Evolutionary conservation across 225 moss, liverwort and hornwort genomes (phyloP).

Genomic region (Neckera pumila): DNA sequence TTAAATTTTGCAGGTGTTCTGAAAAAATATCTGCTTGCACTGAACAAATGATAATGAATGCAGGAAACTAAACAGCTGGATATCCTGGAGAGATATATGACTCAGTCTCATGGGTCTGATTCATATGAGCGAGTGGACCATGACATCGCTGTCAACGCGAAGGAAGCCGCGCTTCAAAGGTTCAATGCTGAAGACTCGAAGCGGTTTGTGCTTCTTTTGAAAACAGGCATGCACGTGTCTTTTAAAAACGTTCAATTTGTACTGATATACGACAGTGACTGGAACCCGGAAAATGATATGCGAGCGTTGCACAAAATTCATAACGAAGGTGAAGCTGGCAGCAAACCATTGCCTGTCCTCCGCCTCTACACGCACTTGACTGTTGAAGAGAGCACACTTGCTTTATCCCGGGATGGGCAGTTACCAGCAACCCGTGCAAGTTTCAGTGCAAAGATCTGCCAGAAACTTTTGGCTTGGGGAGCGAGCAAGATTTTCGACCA

Average conservation of each 20-base stretch:
- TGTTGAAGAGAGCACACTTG: conserved; percentile 45
- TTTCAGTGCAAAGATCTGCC: conserved; percentile 40
- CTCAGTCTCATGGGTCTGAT: conserved; percentile 37
- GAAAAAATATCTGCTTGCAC: not conserved
- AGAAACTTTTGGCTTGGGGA: conserved; percentile 46
- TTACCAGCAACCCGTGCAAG: conserved; percentile 12
- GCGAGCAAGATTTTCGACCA: conserved; percentile 34
- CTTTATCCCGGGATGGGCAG: conserved; percentile 26
- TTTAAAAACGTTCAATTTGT: conserved; percentile 36
- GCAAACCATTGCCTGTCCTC: conserved; percentile 40
- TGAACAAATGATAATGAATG: not conserved
- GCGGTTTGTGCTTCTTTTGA: conserved; percentile 38
- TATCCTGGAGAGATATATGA: conserved; percentile 50
- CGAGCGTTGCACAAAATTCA: conserved; percentile 41
- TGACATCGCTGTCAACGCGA: conserved; percentile 36
- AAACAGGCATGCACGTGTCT: conserved; percentile 38
- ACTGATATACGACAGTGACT: conserved; percentile 48
- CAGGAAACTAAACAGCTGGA: conserved; percentile 49
- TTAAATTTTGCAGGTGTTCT: not conserved
- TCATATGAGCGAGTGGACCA: conserved; percentile 52
- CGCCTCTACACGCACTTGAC: conserved; percentile 45
- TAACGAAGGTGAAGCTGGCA: conserved; percentile 37
- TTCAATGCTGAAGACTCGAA: conserved; percentile 45
- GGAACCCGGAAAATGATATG: conserved; percentile 45
- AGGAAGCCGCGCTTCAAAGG: conserved; percentile 37